phyloP scores from a whole-genome alignment of 2,329 filamentous ascomycete genomes.

The Sphaerulina populicola region DNA sequence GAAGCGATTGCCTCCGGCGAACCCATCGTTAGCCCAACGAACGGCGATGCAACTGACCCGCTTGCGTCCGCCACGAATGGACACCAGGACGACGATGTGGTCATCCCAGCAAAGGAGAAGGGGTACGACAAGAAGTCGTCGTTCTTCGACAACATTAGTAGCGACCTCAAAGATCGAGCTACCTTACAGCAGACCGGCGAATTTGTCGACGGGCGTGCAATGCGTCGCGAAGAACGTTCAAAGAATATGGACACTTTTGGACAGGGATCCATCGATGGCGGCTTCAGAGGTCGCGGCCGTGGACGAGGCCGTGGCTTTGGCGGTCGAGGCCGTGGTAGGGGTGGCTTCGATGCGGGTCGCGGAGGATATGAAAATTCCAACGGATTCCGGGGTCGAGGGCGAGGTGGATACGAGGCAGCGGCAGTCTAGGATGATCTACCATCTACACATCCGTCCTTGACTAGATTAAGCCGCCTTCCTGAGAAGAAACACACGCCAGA shows the following conservation, averaged over 20 bases:
- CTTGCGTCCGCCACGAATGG: conserved; percentile 26
- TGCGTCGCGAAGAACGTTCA: conserved; percentile 84
- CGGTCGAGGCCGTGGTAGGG: conserved; percentile 42
- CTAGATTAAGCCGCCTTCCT: not conserved
- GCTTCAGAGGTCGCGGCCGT: conserved; percentile 64
- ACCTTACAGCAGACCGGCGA: conserved; percentile 47
- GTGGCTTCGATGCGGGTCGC: conserved; percentile 13
- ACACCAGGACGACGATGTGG: conserved; percentile 31
- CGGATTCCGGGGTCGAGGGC: conserved; percentile 16
- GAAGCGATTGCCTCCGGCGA: conserved; percentile 76
- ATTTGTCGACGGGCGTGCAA: conserved; percentile 66
- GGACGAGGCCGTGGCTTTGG: conserved; percentile 58
- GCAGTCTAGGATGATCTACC: conserved; percentile 9
- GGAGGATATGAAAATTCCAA: conserved; percentile 15
- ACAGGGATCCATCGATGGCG: conserved; percentile 82
- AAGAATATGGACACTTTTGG: conserved; percentile 98
- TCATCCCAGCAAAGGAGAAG: conserved; percentile 39
- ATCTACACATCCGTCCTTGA: conserved; percentile 1
- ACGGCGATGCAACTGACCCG: conserved; percentile 22
- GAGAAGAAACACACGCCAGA: conserved; percentile 1
- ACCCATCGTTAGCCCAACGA: conserved; percentile 44
- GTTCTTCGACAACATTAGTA: conserved; percentile 98
- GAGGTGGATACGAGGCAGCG: conserved; percentile 17
- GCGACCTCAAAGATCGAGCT: conserved; percentile 80
- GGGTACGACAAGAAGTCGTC: conserved; percentile 81